These are phyloP conservation scores for Galeopsis tetrahit DNA, from an alignment of 257 asterid genomes.

Conservation along the genomic window DNA sequence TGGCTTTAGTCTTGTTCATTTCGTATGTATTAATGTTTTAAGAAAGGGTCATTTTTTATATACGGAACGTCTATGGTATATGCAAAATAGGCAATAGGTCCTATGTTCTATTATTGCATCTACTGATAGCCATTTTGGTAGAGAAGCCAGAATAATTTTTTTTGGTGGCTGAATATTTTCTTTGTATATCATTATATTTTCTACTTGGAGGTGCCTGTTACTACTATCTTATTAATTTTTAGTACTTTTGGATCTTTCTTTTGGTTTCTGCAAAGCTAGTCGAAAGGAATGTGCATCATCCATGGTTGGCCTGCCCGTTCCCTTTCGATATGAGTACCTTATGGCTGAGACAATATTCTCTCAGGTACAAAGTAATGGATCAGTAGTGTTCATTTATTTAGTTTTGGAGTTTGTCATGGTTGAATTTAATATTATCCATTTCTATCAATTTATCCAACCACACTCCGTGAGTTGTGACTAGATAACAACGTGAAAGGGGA, in stretches of 20 bases:
- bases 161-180: constrained; percentile 27
- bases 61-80: constrained; percentile 6
- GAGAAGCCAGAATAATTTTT: constrained; percentile 8
- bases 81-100: constrained; percentile 22
- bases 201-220: constrained; percentile 21
- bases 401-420: constrained; percentile 4
- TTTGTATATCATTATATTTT: constrained; percentile 27
- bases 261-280: constrained; percentile 93
- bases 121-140: constrained; percentile 21
- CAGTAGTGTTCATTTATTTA: constrained; percentile 2
- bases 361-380: constrained; percentile 60
- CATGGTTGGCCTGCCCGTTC: constrained; percentile 98
- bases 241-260: constrained; percentile 7
- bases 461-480: constrained; percentile 12
- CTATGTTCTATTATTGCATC: constrained; percentile 18
- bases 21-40: constrained; percentile 1
- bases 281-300: constrained; percentile 98
- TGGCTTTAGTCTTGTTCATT: constrained; percentile 19
- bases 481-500: neutral
- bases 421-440: constrained; percentile 11
- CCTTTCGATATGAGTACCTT: constrained; percentile 94
- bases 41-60: constrained; percentile 13
- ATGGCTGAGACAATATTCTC: constrained; percentile 99
- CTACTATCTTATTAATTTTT: constrained; percentile 44
- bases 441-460: constrained; percentile 4